Conservation (phyloP, 169 alveolate genomes). For the Eimeria tenella region DNA sequence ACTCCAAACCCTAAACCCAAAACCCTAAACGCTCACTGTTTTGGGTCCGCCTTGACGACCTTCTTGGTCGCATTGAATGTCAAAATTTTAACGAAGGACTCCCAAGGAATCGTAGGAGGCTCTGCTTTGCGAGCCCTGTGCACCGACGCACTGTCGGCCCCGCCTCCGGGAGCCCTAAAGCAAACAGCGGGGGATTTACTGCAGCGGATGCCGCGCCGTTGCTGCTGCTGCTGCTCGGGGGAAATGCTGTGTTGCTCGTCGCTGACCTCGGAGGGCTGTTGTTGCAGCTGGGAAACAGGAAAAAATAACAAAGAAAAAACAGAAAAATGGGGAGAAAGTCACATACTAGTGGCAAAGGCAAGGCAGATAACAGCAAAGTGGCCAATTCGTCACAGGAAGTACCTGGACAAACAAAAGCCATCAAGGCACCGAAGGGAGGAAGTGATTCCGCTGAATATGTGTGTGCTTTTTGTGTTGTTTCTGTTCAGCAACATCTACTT, state of each 20-base stretch:
- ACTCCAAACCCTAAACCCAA: neutral
- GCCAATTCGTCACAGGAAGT: too few species aligned
- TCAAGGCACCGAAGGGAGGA: slow-evolving; percentile 70
- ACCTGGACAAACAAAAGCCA: too few species aligned
- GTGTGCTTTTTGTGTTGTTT: neutral
- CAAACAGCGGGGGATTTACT: slow-evolving; percentile 17
- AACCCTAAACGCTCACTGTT: slow-evolving; percentile 64
- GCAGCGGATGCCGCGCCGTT: slow-evolving; percentile 10
- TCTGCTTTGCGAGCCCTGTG: slow-evolving; percentile 18
- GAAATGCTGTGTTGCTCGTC: slow-evolving; percentile 30
- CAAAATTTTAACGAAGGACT: slow-evolving; percentile 64
- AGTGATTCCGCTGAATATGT: slow-evolving; percentile 44
- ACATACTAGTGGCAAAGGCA: too few species aligned
- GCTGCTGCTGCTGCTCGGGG: slow-evolving; percentile 38
- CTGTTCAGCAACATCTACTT: too few species aligned
- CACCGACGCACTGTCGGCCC: slow-evolving; percentile 13
- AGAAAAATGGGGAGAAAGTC: neutral
- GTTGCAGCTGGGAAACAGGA: neutral
- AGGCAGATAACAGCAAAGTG: too few species aligned
- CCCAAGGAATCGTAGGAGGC: slow-evolving; percentile 73
- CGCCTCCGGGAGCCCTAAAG: neutral
- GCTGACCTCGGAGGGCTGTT: slow-evolving; percentile 46
- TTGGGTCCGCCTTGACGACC: slow-evolving; percentile 74
- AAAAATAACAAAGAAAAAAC: neutral
- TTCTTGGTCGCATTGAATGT: slow-evolving; percentile 71